phyloP scores from a whole-genome alignment of 1,139 yeast species.

The Fermentozyma sake region DNA sequence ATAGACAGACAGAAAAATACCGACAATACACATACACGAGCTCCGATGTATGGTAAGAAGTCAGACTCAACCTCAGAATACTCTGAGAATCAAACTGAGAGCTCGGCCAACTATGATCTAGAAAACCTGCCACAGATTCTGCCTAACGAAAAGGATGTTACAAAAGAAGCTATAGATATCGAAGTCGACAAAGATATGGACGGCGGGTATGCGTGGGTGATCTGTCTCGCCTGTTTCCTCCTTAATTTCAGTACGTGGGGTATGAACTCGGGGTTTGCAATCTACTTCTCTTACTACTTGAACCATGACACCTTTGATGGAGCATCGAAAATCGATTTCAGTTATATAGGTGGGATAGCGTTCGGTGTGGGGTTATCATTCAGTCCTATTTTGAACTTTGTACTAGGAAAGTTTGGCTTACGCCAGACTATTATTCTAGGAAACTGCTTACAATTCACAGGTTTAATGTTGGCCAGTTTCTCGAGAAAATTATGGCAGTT shows the following conservation, averaged over 20 bases:
- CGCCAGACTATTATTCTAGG: conserved; percentile 37
- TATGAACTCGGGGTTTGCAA: conserved; percentile 50
- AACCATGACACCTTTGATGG: conserved; percentile 31
- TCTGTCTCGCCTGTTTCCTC: conserved; percentile 37
- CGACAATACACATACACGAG: too few relatives aligned
- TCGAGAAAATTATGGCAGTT: conserved; percentile 48
- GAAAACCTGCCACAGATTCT: too few relatives aligned
- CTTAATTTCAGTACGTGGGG: conserved; percentile 50
- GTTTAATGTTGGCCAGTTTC: conserved; percentile 52
- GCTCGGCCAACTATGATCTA: too few relatives aligned
- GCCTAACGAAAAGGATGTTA: too few relatives aligned
- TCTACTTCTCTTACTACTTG: conserved; percentile 45
- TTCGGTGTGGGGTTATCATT: conserved; percentile 33
- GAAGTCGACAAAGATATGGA: conserved; percentile 17
- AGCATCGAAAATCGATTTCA: conserved; percentile 39
- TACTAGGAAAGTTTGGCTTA: conserved; percentile 37
- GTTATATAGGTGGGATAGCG: conserved; percentile 40
- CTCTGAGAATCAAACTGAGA: too few relatives aligned
- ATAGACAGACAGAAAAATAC: too few relatives aligned
- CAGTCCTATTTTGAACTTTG: conserved; percentile 37
- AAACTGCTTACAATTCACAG: conserved; percentile 45
- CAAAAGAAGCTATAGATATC: too few relatives aligned
- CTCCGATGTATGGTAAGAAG: too few relatives aligned
- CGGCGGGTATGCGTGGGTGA: conserved; percentile 48
- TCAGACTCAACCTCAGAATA: too few relatives aligned